Evolutionary conservation across 306 rosid genomes (phyloP).

Genomic region (Prinsepia uniflora): DNA sequence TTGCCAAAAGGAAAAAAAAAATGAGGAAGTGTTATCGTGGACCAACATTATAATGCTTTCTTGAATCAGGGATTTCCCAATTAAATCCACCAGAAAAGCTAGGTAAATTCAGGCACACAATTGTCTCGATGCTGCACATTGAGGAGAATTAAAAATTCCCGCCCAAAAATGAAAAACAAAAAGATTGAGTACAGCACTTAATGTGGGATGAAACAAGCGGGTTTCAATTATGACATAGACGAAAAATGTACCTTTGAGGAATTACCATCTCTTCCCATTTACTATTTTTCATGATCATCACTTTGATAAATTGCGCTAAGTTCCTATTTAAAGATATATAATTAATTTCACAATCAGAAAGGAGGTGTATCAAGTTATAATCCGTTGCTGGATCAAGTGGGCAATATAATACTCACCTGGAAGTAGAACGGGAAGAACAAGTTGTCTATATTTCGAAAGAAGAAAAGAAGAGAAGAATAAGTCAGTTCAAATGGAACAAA

Average conservation of each 20-base stretch:
- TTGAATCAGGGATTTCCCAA: conserved; percentile 80
- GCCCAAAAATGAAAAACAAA: conserved; percentile 2
- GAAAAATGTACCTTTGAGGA: conserved; percentile 60
- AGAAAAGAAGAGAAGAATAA: conserved; percentile 3
- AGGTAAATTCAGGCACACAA: conserved; percentile 90
- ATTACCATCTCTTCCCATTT: conserved; percentile 61
- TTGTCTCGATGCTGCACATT: conserved; percentile 71
- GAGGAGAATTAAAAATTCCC: no score
- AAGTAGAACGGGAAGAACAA: conserved; percentile 59
- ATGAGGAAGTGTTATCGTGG: background rate
- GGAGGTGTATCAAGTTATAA: background rate
- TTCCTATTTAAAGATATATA: conserved; percentile 45
- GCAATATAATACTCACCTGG: conserved; percentile 50
- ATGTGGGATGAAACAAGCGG: conserved; percentile 1
- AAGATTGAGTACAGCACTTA: background rate
- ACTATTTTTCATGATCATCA: conserved; percentile 53
- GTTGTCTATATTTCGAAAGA: conserved; percentile 50
- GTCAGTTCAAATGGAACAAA: background rate
- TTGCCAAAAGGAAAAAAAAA: background rate
- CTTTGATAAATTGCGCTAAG: conserved; percentile 74
- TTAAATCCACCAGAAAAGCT: conserved; percentile 96
- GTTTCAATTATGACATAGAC: background rate
- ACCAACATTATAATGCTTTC: conserved; percentile 45
- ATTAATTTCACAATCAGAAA: background rate
- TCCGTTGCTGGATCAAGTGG: no score